phyloP scores from a whole-genome alignment of 345 rosid species.

The Melastoma malabathricum region DNA sequence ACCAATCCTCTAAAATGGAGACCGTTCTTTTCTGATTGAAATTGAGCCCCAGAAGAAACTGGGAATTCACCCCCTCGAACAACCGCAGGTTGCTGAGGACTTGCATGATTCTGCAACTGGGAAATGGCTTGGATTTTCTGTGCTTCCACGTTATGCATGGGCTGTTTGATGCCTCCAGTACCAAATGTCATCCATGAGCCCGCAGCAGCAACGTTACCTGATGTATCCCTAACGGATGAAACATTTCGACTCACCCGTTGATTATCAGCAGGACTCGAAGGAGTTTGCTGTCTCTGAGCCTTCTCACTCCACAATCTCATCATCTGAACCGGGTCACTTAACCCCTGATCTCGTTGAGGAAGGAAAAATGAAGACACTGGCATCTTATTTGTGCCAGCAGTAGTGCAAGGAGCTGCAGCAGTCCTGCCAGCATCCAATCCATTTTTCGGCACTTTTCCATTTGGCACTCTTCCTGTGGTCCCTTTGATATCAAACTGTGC shows the following conservation, averaged over 20 bases:
- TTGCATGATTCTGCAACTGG: slow-evolving; percentile 50
- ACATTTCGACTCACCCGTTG: slow-evolving; percentile 20
- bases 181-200: slow-evolving; percentile 94
- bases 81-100: slow-evolving; percentile 34
- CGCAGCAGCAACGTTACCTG: slow-evolving; percentile 46
- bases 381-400: slow-evolving; percentile 29
- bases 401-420: slow-evolving; percentile 23
- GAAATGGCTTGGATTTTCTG: slow-evolving; percentile 27
- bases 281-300: slow-evolving; percentile 40
- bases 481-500: slow-evolving; percentile 29
- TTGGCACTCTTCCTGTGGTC: slow-evolving; percentile 29
- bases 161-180: slow-evolving; percentile 44
- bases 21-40: slow-evolving; percentile 32
- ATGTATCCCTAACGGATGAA: slow-evolving; percentile 29
- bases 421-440: slow-evolving; percentile 19
- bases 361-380: slow-evolving; percentile 21
- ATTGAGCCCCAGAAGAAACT: slow-evolving; percentile 35
- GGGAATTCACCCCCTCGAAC: slow-evolving; percentile 31
- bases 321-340: slow-evolving; percentile 47
- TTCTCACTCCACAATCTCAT: slow-evolving; percentile 44
- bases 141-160: slow-evolving; percentile 24
- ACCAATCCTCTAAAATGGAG: slow-evolving; percentile 47
- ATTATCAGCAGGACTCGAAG: slow-evolving; percentile 18
- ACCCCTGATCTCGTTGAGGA: slow-evolving; percentile 34
- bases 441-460: slow-evolving; percentile 28